A percentile compares a stretch with the other conserved stretches of the same genome.
Evolutionary conservation across 2,329 filamentous ascomycete species (phyloP).

Genomic region (Epichloe baconii): DNA sequence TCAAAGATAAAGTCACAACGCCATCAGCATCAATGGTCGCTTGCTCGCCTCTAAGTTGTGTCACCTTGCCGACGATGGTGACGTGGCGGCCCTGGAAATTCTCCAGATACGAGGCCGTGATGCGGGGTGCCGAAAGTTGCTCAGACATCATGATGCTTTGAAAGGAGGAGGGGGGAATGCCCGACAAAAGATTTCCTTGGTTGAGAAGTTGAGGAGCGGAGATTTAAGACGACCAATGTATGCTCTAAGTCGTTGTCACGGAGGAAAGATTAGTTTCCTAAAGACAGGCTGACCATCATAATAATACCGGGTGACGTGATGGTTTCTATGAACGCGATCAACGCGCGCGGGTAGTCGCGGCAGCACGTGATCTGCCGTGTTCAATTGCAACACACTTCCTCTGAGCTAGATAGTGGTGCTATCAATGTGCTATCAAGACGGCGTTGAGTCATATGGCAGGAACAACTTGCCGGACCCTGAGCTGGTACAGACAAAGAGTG

Average conservation of each 20-base stretch:
- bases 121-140: conserved; percentile 60
- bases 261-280: no score
- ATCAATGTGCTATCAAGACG: no score
- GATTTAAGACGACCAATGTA: not conserved
- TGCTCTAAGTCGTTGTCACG: no score
- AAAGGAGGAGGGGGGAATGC: not conserved
- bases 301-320: not conserved
- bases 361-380: not conserved
- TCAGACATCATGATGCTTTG: conserved; percentile 42
- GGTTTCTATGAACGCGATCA: not conserved
- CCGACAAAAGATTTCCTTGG: not conserved
- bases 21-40: conserved; percentile 74
- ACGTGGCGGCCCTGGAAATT: conserved; percentile 63
- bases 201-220: not conserved
- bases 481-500: no score
- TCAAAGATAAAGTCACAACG: conserved; percentile 59
- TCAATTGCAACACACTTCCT: no score
- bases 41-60: conserved; percentile 65
- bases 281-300: no score
- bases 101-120: conserved; percentile 69
- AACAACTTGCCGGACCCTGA: no score
- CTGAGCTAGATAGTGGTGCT: no score
- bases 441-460: no score
- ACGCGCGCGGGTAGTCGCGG: not conserved
- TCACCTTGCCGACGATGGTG: conserved; percentile 75